phyloP scores from a whole-genome alignment of 257 asterid genomes.

The Ilex aquifolium region DNA sequence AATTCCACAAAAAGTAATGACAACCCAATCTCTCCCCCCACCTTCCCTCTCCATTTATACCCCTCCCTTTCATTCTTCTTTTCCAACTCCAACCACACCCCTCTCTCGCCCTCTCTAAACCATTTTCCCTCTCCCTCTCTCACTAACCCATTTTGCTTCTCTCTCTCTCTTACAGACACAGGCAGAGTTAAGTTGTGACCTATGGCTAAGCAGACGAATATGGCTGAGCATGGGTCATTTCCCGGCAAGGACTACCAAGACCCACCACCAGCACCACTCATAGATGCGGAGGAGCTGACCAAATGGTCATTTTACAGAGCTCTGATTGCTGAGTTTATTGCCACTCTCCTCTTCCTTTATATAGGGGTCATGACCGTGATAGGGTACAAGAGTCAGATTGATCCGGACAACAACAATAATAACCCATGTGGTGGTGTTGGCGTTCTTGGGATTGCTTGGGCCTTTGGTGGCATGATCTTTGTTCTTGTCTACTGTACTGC shows the following conservation, averaged over 20 bases:
- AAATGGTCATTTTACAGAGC: slow-evolving; percentile 80
- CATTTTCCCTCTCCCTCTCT: background rate
- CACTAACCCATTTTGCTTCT: background rate
- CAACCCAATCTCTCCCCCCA: too few relatives aligned
- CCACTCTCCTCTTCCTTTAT: slow-evolving; percentile 70
- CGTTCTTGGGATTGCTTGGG: slow-evolving; percentile 78
- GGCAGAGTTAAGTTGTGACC: background rate
- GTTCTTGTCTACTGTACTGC: slow-evolving; percentile 47
- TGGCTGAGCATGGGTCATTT: slow-evolving; percentile 41
- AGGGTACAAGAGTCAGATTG: slow-evolving; percentile 52
- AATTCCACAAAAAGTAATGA: too few relatives aligned
- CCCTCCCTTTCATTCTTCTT: too few relatives aligned
- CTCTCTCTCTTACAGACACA: background rate
- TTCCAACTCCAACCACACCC: background rate
- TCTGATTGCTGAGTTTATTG: slow-evolving; percentile 66
- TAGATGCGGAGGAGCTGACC: slow-evolving; percentile 51
- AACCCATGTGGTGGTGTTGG: slow-evolving; percentile 72
- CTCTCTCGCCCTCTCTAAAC: background rate
- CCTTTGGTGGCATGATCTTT: slow-evolving; percentile 78
- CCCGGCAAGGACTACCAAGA: slow-evolving; percentile 67
- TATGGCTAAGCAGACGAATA: slow-evolving; percentile 32
- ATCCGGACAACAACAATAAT: slow-evolving; percentile 8
- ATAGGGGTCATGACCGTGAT: slow-evolving; percentile 59
- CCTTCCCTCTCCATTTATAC: too few relatives aligned
- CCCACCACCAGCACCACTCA: slow-evolving; percentile 70